phyloP scores from a whole-genome alignment of 495 filamentous ascomycete genomes.

The Lasiosphaeria miniovina region DNA sequence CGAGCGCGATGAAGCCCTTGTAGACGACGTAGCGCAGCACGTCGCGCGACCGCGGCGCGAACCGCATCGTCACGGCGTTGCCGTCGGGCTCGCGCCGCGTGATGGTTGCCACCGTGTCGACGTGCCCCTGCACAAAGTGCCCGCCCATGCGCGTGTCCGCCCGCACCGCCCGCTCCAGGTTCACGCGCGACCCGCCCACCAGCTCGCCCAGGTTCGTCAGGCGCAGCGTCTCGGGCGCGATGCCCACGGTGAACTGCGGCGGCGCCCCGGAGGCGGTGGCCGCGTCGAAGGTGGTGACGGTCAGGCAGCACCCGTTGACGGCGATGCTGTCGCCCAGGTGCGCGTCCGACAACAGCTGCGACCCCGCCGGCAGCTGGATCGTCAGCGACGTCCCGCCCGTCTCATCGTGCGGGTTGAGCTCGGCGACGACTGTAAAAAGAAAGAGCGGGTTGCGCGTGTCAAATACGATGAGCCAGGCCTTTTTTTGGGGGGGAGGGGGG shows the following conservation, averaged over 20 bases:
- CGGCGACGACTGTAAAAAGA: constrained; percentile 64
- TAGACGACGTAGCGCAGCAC: constrained; percentile 85
- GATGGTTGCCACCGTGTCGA: constrained; percentile 82
- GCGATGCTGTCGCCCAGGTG: constrained; percentile 90
- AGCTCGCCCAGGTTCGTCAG: constrained; percentile 87
- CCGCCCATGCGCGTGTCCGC: constrained; percentile 87
- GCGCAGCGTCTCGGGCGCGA: constrained; percentile 94
- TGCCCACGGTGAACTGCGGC: constrained; percentile 82
- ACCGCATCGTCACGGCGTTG: constrained; percentile 81
- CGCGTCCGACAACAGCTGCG: constrained; percentile 73
- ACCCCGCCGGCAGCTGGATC: constrained; percentile 61
- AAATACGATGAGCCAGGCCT: background rate
- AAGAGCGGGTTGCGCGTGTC: background rate
- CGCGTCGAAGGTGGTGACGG: constrained; percentile 68
- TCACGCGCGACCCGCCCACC: constrained; percentile 56
- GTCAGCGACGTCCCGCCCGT: constrained; percentile 86
- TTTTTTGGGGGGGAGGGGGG: constrained; percentile 6
- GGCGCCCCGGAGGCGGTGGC: constrained; percentile 27
- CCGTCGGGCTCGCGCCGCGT: constrained; percentile 68
- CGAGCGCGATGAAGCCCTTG: constrained; percentile 94
- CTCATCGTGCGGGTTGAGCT: constrained; percentile 74
- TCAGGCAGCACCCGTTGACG: constrained; percentile 89
- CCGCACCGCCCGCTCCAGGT: constrained; percentile 89
- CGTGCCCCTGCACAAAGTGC: constrained; percentile 88
- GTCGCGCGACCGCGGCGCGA: constrained; percentile 62